A percentile compares a stretch with the other conserved stretches of the same genome.
Evolutionary conservation across 345 rosid species (phyloP).

Genomic region (Murraya koenigii): DNA sequence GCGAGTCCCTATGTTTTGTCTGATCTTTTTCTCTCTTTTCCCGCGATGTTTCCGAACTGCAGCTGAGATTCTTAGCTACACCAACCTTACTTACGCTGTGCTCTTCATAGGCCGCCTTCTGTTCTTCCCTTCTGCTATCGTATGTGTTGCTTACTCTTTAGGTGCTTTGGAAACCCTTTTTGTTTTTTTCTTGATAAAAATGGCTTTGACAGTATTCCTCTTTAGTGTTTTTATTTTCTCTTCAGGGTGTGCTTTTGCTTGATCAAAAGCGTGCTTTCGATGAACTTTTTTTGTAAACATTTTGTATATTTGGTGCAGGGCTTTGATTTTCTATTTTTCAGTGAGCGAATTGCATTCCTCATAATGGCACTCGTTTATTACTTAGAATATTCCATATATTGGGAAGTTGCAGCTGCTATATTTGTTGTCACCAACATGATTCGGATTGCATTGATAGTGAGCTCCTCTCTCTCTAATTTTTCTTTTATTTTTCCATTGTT

Average conservation of each 20-base stretch:
- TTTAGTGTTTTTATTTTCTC: background rate
- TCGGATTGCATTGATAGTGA: background rate
- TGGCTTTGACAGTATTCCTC: too few relatives aligned
- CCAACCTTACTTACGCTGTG: background rate
- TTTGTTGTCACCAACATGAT: background rate
- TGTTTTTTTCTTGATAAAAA: background rate
- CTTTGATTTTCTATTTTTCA: background rate
- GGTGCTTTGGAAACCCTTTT: background rate
- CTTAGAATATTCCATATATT: too few relatives aligned
- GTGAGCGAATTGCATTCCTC: background rate
- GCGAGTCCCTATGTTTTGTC: background rate
- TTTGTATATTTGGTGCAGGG: background rate
- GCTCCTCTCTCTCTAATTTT: background rate
- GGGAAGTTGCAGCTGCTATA: background rate
- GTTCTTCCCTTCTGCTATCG: background rate
- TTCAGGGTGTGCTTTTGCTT: background rate
- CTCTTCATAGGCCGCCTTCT: background rate
- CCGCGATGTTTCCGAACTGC: background rate
- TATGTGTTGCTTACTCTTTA: background rate
- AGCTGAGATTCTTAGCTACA: background rate
- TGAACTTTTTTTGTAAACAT: too few relatives aligned
- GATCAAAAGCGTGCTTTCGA: background rate
- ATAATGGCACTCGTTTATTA: background rate
- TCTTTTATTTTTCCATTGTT: too few relatives aligned
- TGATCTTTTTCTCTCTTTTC: background rate